A percentile compares a stretch with the other conserved stretches of the same genome.
Evolutionary conservation across 1,139 yeast species (phyloP).

Genomic region (Lodderomyces beijingensis): DNA sequence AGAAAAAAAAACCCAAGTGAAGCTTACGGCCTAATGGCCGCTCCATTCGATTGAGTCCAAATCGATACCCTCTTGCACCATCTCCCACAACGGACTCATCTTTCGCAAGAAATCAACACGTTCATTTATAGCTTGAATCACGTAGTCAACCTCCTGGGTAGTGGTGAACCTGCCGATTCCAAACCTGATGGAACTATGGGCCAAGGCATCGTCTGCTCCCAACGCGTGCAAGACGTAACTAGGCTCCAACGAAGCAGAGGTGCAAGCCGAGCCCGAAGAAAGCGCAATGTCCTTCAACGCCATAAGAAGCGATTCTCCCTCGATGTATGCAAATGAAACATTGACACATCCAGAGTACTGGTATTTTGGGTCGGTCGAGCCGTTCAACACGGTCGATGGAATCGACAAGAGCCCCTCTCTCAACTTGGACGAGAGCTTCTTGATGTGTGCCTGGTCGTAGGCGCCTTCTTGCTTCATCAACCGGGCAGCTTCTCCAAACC

Average conservation of each 20-base stretch:
- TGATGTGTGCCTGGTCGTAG: constrained; percentile 70
- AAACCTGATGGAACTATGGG: constrained; percentile 94
- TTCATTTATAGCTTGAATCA: constrained; percentile 78
- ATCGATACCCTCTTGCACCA: constrained; percentile 98
- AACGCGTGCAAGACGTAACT: constrained; percentile 93
- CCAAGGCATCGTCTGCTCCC: constrained; percentile 97
- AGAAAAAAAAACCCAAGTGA: no score
- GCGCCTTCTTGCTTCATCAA: constrained; percentile 68
- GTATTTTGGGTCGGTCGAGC: constrained; percentile 56
- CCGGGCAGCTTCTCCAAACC: constrained; percentile 97
- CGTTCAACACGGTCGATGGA: constrained; percentile 88
- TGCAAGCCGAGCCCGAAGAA: constrained; percentile 98
- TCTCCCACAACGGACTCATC: constrained; percentile 96
- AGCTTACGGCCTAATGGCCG: constrained; percentile 71
- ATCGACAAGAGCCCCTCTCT: constrained; percentile 68
- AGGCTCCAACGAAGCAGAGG: constrained; percentile 97
- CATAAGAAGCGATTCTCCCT: constrained; percentile 96
- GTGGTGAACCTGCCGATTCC: constrained; percentile 98
- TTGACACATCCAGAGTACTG: constrained; percentile 92
- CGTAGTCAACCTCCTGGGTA: constrained; percentile 92
- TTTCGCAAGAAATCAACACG: constrained; percentile 90
- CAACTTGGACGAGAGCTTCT: constrained; percentile 66
- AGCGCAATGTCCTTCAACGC: constrained; percentile 95
- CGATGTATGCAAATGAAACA: constrained; percentile 93
- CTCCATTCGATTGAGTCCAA: constrained; percentile 94